phyloP scores from a whole-genome alignment of 78 protist species.

The Dictyostelium citrinum region DNA sequence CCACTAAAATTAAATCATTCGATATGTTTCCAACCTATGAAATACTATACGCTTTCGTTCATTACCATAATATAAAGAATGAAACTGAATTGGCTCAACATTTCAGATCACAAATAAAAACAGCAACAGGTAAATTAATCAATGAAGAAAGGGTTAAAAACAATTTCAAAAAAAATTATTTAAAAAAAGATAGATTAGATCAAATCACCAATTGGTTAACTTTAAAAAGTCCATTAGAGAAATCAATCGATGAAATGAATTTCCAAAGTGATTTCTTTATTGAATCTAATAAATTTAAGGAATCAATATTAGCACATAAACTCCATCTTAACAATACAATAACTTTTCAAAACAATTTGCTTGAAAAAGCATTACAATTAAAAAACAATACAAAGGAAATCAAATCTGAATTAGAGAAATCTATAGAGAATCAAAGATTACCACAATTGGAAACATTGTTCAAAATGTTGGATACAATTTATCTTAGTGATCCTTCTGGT shows the following conservation, averaged over 20 bases:
- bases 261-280: too few relatives aligned
- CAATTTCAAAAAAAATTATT: too few relatives aligned
- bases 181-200: too few relatives aligned
- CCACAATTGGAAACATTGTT: neutral
- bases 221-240: too few relatives aligned
- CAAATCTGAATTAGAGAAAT: neutral
- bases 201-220: too few relatives aligned
- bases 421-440: neutral
- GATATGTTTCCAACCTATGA: neutral
- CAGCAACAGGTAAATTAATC: too few relatives aligned
- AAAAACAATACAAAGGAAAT: neutral
- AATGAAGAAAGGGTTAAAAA: too few relatives aligned
- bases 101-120: neutral
- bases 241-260: too few relatives aligned
- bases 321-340: too few relatives aligned
- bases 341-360: too few relatives aligned
- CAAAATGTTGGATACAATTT: neutral
- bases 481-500: neutral
- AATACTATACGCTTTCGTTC: neutral
- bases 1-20: neutral
- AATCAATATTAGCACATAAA: too few relatives aligned
- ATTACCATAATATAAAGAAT: neutral
- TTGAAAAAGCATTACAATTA: neutral
- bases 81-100: neutral
- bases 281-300: too few relatives aligned